Conservation (phyloP, 164 flowering plant species). For the Protea cynaroides region DNA sequence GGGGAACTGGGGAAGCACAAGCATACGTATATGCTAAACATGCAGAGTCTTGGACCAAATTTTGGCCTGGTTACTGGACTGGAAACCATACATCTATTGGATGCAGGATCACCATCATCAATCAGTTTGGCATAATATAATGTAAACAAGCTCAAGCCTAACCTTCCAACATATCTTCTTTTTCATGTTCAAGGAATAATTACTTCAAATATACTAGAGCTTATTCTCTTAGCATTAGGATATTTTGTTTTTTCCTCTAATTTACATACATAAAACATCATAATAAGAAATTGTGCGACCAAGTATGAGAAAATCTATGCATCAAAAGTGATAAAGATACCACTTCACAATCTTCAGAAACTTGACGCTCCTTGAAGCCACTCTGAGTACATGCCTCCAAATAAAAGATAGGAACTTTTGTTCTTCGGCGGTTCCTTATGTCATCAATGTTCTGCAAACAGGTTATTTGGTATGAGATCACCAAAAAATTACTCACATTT, state of each 20-base stretch:
- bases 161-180: not conserved
- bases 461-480: slow-evolving; percentile 3
- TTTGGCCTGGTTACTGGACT: not conserved
- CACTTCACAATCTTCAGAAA: slow-evolving; percentile 98
- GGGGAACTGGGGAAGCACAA: no score
- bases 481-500: not conserved
- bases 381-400: slow-evolving; percentile 82
- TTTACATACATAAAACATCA: not conserved
- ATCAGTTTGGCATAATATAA: not conserved
- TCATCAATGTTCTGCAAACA: slow-evolving; percentile 81
- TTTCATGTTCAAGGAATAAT: not conserved
- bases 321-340: slow-evolving; percentile 25
- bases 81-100: no score
- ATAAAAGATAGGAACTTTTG: slow-evolving; percentile 87
- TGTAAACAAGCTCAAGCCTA: not conserved
- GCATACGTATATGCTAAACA: no score
- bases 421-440: slow-evolving; percentile 59
- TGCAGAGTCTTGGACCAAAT: not conserved
- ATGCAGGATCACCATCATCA: not conserved
- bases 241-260: not conserved
- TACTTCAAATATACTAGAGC: not conserved
- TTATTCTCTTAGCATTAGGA: not conserved
- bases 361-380: slow-evolving; percentile 85
- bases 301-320: not conserved
- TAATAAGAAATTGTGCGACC: not conserved